A percentile compares a stretch with the other conserved stretches of the same genome.
Evolutionary conservation across 805 yeast species (phyloP).

Genomic region (Candida multigemmis): DNA sequence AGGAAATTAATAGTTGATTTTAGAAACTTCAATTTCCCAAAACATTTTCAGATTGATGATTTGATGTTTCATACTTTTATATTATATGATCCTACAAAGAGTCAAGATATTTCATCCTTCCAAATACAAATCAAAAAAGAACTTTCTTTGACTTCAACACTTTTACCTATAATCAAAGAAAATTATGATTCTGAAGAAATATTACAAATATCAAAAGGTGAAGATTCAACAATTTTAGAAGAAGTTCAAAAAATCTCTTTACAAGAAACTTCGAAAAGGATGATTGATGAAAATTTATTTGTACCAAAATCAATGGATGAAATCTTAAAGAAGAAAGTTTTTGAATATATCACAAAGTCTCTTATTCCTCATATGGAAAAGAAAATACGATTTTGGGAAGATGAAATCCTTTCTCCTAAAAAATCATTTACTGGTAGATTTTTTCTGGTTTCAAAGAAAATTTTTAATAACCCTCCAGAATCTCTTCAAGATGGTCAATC

Average conservation of each 20-base stretch:
- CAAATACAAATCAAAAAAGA: constrained; percentile 16
- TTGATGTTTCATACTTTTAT: constrained; percentile 36
- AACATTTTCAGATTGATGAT: constrained; percentile 59
- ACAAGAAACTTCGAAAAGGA: constrained; percentile 7
- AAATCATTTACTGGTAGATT: constrained; percentile 68
- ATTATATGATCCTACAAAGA: constrained; percentile 15
- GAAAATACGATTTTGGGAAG: constrained; percentile 79
- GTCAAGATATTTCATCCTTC: constrained; percentile 15
- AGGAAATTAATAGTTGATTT: constrained; percentile 44
- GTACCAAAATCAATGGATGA: constrained; percentile 31
- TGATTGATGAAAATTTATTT: constrained; percentile 5
- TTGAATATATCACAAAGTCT: constrained; percentile 39
- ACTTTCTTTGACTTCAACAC: constrained; percentile 18
- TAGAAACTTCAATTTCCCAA: constrained; percentile 46
- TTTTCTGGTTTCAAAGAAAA: constrained; percentile 56
- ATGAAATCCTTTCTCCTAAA: constrained; percentile 66
- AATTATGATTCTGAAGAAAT: constrained; percentile 3
- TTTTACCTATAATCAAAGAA: constrained; percentile 7
- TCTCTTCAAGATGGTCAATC: constrained; percentile 7
- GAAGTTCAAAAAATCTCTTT: constrained; percentile 32
- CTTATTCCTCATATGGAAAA: constrained; percentile 80
- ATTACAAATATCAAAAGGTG: constrained; percentile 8
- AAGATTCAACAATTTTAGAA: constrained; percentile 39
- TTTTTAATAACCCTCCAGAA: constrained; percentile 40
- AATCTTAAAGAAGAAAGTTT: constrained; percentile 27